phyloP scores from a whole-genome alignment of 306 rosid genomes.

The Acacia confusa region DNA sequence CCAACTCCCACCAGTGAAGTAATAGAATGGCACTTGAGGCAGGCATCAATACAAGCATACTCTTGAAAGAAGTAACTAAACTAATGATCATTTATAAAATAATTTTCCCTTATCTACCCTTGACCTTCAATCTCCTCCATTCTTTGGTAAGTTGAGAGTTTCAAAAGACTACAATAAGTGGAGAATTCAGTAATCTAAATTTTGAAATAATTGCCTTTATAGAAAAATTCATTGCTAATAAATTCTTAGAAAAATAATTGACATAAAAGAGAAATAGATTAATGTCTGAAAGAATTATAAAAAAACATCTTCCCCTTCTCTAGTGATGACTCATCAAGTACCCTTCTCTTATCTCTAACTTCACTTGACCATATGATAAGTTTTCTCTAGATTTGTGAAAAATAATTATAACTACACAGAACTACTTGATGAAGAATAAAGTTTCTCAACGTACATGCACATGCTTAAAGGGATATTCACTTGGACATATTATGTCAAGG shows the following conservation, averaged over 20 bases:
- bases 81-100: neutral
- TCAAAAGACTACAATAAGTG: neutral
- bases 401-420: neutral
- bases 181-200: neutral
- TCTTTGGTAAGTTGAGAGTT: neutral
- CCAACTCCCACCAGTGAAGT: neutral
- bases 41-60: neutral
- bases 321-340: neutral
- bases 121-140: neutral
- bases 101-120: neutral
- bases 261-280: neutral
- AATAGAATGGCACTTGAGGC: too few relatives aligned
- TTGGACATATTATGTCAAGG: constrained; percentile 72
- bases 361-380: neutral
- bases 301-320: neutral
- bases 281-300: neutral
- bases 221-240: neutral
- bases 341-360: neutral
- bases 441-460: constrained; percentile 53
- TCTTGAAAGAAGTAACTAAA: neutral
- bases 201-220: neutral
- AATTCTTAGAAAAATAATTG: neutral
- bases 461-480: constrained; percentile 84
- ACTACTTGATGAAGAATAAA: neutral
- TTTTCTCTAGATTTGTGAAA: too few relatives aligned